Conservation (phyloP, 2,329 filamentous ascomycete genomes). For the Cladorrhinum sp. region DNA sequence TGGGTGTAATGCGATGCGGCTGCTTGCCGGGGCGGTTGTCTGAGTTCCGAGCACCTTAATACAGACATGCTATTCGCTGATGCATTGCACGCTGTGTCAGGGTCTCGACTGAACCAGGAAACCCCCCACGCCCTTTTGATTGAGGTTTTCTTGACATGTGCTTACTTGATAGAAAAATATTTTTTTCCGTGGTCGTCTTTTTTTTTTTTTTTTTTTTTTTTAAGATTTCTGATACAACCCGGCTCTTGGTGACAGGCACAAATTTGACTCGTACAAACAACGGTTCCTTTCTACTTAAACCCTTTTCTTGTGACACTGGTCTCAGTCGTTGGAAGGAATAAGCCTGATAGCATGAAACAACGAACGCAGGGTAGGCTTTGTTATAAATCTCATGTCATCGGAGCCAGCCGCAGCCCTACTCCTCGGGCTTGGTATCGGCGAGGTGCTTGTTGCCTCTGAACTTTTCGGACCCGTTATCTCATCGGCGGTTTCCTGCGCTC, state of each 20-base stretch:
- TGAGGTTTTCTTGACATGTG: not conserved
- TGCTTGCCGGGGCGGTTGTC: not conserved
- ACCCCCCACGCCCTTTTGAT: not conserved
- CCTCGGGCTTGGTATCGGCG: not conserved
- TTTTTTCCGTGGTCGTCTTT: not conserved
- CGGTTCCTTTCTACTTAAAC: not conserved
- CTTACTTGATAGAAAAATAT: not conserved
- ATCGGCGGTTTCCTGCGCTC: not conserved
- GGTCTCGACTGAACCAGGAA: conserved; percentile 4
- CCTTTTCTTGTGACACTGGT: not conserved
- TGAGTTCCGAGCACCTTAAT: not conserved
- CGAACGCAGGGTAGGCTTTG: too few species aligned
- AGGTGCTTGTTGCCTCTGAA: not conserved
- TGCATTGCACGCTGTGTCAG: not conserved
- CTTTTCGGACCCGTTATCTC: conserved; percentile 10
- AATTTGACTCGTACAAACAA: not conserved
- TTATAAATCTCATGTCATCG: not conserved
- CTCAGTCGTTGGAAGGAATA: too few species aligned
- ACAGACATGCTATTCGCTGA: not conserved
- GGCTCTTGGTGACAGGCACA: not conserved
- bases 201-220: too few species aligned
- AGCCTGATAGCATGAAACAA: too few species aligned
- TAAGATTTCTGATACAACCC: not conserved
- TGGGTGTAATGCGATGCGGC: not conserved
- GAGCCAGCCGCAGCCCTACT: not conserved